phyloP scores from a whole-genome alignment of 139 green algal species.

The Chlorella sp. region DNA sequence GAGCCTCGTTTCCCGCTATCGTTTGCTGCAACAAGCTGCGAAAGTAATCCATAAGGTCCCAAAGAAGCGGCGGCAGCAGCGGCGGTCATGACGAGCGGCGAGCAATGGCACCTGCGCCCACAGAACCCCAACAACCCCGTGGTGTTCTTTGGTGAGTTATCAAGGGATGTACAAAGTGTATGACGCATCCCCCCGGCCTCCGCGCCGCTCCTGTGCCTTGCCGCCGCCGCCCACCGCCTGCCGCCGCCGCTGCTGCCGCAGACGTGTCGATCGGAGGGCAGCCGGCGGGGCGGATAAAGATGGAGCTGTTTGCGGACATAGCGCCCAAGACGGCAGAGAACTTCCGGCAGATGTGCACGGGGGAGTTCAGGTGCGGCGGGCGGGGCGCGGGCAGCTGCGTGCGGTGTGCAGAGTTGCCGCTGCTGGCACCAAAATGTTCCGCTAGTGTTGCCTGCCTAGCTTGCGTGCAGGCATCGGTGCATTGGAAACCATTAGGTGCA shows the following conservation, averaged over 20 bases:
- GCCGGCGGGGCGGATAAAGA: conserved; percentile 84
- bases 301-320: conserved; percentile 95
- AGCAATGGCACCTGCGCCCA: conserved; percentile 85
- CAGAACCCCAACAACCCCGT: conserved; percentile 84
- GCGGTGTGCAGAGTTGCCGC: too few species aligned
- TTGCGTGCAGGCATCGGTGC: too few species aligned
- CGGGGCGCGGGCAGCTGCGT: too few species aligned
- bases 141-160: conserved; percentile 90
- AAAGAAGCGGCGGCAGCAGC: background rate
- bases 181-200: too few species aligned
- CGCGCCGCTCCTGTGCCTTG: background rate
- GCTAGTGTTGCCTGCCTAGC: too few species aligned
- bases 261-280: conserved; percentile 89
- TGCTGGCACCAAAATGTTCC: too few species aligned
- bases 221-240: background rate
- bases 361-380: conserved; percentile 79
- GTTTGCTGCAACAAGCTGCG: too few species aligned
- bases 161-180: too few species aligned
- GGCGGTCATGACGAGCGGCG: background rate
- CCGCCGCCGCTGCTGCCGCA: conserved; percentile 40
- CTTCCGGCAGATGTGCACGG: conserved; percentile 95
- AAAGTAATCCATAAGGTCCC: too few species aligned
- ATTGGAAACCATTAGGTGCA: too few species aligned
- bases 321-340: conserved; percentile 90
- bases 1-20: too few species aligned